A percentile compares a stretch with the other conserved stretches of the same genome.
Evolutionary conservation across 306 rosid genomes (phyloP).

Genomic region (Pachyrhizus erosus): DNA sequence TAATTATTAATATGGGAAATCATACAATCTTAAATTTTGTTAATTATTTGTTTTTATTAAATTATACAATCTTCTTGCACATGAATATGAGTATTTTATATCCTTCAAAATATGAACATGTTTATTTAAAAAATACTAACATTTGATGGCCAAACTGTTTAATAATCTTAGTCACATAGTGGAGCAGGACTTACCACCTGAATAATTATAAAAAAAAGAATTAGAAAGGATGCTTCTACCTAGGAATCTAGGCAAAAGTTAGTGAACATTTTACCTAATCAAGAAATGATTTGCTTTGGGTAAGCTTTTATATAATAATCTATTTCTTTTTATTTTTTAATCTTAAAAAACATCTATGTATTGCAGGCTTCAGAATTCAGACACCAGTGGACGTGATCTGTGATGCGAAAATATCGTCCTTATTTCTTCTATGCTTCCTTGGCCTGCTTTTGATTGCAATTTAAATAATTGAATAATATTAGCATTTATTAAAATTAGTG

Average conservation of each 20-base stretch:
- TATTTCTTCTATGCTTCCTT: conserved; percentile 32
- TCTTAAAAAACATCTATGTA: not conserved
- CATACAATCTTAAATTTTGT: not conserved
- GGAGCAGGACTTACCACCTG: conserved; percentile 46
- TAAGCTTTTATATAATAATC: conserved; percentile 22
- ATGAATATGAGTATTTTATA: conserved; percentile 1
- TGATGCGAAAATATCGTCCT: conserved; percentile 44
- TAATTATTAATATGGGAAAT: not conserved
- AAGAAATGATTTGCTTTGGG: conserved; percentile 46
- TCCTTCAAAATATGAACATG: not conserved
- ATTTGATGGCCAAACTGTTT: not conserved
- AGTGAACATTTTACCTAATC: conserved; percentile 50
- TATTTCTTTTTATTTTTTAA: not conserved
- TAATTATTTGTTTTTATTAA: not conserved
- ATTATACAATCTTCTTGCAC: not conserved
- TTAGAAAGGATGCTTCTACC: conserved; percentile 49
- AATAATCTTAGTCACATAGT: conserved; percentile 22
- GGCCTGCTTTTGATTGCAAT: conserved; percentile 52
- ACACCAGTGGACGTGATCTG: conserved; percentile 47
- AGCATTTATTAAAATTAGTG: not conserved
- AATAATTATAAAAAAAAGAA: conserved; percentile 15
- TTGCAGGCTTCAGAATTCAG: conserved; percentile 36
- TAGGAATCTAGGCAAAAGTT: conserved; percentile 64
- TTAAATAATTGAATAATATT: conserved; percentile 37
- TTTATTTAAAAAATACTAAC: not conserved